Conservation (phyloP, 352 stramenopile genomes). For the Phytophthora pluvialis region DNA sequence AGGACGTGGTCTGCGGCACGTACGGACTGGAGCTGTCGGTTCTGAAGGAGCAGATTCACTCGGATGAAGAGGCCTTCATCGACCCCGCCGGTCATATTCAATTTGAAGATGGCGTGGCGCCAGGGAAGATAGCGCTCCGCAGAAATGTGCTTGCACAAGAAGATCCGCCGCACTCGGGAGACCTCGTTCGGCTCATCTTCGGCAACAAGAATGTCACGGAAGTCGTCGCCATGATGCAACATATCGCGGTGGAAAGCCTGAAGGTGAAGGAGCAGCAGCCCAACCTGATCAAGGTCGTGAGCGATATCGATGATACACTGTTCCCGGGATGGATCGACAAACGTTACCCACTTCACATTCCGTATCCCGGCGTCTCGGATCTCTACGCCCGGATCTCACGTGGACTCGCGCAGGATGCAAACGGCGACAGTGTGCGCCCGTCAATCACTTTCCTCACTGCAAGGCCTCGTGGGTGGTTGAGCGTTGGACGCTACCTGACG, state of each 20-base stretch:
- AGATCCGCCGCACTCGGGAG: constrained; percentile 66
- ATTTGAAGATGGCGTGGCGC: constrained; percentile 23
- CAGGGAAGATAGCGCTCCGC: constrained; percentile 15
- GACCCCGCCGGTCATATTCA: constrained; percentile 39
- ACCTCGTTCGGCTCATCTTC: constrained; percentile 82
- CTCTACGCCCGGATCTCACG: constrained; percentile 71
- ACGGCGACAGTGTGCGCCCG: constrained; percentile 41
- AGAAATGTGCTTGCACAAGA: constrained; percentile 27
- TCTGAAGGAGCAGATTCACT: constrained; percentile 83
- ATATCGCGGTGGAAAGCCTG: constrained; percentile 80
- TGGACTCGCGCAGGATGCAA: constrained; percentile 46
- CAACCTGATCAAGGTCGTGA: constrained; percentile 85
- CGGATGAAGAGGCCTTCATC: constrained; percentile 59
- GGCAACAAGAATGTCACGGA: constrained; percentile 82
- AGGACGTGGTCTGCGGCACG: constrained; percentile 74
- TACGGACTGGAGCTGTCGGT: constrained; percentile 73
- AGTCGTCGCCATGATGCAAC: constrained; percentile 83
- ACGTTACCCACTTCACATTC: constrained; percentile 76
- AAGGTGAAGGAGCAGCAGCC: constrained; percentile 67
- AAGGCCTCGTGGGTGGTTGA: constrained; percentile 80
- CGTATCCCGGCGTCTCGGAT: constrained; percentile 81
- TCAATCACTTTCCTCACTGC: constrained; percentile 87
- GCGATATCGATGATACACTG: constrained; percentile 87
- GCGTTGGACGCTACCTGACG: constrained; percentile 78
- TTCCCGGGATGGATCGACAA: constrained; percentile 82